phyloP scores from a whole-genome alignment of 2,329 filamentous ascomycete genomes.

The Talaromyces marneffei region DNA sequence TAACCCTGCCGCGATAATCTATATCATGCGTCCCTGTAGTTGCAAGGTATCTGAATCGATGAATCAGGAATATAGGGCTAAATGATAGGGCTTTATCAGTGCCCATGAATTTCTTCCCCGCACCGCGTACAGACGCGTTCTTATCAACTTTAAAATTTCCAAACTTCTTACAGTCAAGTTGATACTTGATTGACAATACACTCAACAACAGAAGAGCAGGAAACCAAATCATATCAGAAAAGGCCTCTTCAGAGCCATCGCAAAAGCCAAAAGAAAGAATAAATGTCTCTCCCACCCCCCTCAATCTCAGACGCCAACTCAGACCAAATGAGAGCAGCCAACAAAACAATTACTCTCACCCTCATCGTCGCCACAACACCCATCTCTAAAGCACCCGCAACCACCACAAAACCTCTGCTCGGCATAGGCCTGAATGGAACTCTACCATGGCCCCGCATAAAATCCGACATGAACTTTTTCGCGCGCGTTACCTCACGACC shows the following conservation, averaged over 20 bases:
- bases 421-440: conserved; percentile 76
- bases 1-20: too few relatives aligned
- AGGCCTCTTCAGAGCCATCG: not conserved
- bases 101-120: not conserved
- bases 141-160: conserved; percentile 14
- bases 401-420: conserved; percentile 69
- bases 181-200: not conserved
- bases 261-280: not conserved
- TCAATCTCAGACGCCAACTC: conserved; percentile 12
- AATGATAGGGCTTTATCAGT: not conserved
- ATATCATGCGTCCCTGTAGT: not conserved
- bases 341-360: conserved; percentile 55
- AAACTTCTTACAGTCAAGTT: not conserved
- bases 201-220: not conserved
- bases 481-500: conserved; percentile 73
- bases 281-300: conserved; percentile 21
- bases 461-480: conserved; percentile 92
- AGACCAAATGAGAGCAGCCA: conserved; percentile 8
- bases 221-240: not conserved
- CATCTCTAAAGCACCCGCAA: conserved; percentile 38
- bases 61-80: conserved; percentile 3
- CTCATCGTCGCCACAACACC: conserved; percentile 83
- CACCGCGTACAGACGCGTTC: conserved; percentile 1
- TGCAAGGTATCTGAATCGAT: too few relatives aligned
- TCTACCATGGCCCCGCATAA: conserved; percentile 84